Conservation (phyloP, 1,284 basidiomycete species). For the Chalciporus sp. region DNA sequence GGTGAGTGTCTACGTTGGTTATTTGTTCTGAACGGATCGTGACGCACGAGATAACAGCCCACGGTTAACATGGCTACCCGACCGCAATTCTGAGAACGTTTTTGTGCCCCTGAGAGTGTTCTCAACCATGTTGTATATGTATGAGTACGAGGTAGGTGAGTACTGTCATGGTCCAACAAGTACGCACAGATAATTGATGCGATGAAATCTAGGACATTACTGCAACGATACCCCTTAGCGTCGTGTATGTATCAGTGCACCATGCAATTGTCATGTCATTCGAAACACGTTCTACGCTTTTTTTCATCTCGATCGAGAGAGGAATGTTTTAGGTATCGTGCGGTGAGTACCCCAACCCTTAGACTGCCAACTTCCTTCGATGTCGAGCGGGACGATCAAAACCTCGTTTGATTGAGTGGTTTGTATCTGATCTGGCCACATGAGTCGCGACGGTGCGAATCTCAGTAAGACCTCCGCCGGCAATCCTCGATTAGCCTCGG, state of each 20-base stretch:
- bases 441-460: no score
- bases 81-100: slow-evolving; percentile 15
- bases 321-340: no score
- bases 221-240: not conserved
- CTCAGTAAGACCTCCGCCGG: no score
- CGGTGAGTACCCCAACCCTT: no score
- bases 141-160: slow-evolving; percentile 17
- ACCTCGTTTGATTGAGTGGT: no score
- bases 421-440: no score
- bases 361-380: no score
- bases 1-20: slow-evolving; percentile 16
- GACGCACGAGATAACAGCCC: slow-evolving; percentile 13
- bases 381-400: no score
- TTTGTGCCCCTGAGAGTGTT: not conserved
- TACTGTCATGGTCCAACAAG: slow-evolving; percentile 16
- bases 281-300: no score
- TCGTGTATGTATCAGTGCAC: not conserved
- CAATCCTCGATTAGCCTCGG: no score
- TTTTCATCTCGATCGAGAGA: no score
- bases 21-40: not conserved
- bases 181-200: slow-evolving; percentile 17
- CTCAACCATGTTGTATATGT: slow-evolving; percentile 1
- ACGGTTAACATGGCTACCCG: slow-evolving; percentile 23
- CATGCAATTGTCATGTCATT: no score
- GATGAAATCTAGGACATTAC: slow-evolving; percentile 15